These are phyloP conservation scores for Pseudoneurospora amorphoporcata DNA, from an alignment of 495 filamentous ascomycete genomes.

Conservation along the genomic window DNA sequence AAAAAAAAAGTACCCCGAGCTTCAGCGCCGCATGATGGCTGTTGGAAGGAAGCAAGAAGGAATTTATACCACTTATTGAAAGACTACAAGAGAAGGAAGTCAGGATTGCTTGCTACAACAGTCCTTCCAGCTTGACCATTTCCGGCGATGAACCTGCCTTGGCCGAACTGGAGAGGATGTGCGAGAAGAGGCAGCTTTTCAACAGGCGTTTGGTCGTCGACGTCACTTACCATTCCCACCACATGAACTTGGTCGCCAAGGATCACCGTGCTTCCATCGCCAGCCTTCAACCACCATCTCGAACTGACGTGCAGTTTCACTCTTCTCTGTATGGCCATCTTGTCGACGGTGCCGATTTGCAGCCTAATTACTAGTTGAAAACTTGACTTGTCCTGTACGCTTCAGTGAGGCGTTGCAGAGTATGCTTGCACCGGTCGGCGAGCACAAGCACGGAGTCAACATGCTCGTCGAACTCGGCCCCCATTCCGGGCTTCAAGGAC, in stretches of 20 bases:
- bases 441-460: slow-evolving; percentile 28
- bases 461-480: slow-evolving; percentile 53
- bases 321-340: slow-evolving; percentile 26
- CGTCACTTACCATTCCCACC: slow-evolving; percentile 54
- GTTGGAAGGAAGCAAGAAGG: slow-evolving; percentile 36
- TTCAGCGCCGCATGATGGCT: slow-evolving; percentile 39
- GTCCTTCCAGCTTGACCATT: slow-evolving; percentile 48
- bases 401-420: slow-evolving; percentile 28
- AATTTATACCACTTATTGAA: slow-evolving; percentile 28
- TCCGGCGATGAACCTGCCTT: slow-evolving; percentile 45
- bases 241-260: slow-evolving; percentile 44
- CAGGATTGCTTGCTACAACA: slow-evolving; percentile 47
- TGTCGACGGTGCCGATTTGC: slow-evolving; percentile 22
- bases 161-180: slow-evolving; percentile 34
- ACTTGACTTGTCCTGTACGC: slow-evolving; percentile 30
- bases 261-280: slow-evolving; percentile 27
- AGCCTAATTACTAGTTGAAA: slow-evolving; percentile 38
- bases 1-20: slow-evolving; percentile 18
- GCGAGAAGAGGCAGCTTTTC: slow-evolving; percentile 39
- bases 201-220: slow-evolving; percentile 45
- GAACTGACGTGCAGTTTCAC: slow-evolving; percentile 29
- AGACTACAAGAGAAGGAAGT: slow-evolving; percentile 27
- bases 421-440: slow-evolving; percentile 26
- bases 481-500: slow-evolving; percentile 48
- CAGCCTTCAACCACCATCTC: slow-evolving; percentile 20